Percentiles rank a stretch among this genome's conserved stretches.
Conservation (phyloP, 129 eudicot genomes). For the Sambucus nigra region DNA sequence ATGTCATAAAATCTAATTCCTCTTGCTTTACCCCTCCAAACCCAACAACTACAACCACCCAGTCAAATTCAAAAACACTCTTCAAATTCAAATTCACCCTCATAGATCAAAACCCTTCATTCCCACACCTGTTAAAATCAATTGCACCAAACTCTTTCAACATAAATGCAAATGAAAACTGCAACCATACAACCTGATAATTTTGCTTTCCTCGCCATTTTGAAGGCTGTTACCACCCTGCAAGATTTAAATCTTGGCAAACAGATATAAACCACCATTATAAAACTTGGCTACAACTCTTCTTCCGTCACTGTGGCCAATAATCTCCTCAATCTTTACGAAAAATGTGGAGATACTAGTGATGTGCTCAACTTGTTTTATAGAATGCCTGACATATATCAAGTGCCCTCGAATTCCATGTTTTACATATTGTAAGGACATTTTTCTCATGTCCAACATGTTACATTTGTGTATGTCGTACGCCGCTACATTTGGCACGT, state of each 20-base stretch:
- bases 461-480: too few relatives aligned
- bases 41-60: too few relatives aligned
- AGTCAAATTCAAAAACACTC: conserved; percentile 2
- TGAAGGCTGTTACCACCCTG: conserved; percentile 46
- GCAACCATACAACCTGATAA: conserved; percentile 44
- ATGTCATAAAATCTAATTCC: conserved; percentile 17
- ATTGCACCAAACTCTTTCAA: conserved; percentile 42
- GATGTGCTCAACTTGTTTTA: conserved; percentile 61
- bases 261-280: conserved; percentile 42
- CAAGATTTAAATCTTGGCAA: conserved; percentile 39
- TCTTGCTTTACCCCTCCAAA: background rate
- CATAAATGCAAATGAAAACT: conserved; percentile 46
- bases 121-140: conserved; percentile 44
- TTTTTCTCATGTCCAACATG: too few relatives aligned
- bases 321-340: conserved; percentile 56
- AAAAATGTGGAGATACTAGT: conserved; percentile 39
- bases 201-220: conserved; percentile 58
- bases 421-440: conserved; percentile 46
- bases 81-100: conserved; percentile 18
- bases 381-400: conserved; percentile 56
- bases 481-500: too few relatives aligned
- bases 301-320: conserved; percentile 53
- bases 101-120: conserved; percentile 80
- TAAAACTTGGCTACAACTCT: conserved; percentile 49
- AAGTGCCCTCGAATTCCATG: conserved; percentile 74